Conservation (phyloP, 768 basidiomycete species). For the Hortiboletus flavorubellus region DNA sequence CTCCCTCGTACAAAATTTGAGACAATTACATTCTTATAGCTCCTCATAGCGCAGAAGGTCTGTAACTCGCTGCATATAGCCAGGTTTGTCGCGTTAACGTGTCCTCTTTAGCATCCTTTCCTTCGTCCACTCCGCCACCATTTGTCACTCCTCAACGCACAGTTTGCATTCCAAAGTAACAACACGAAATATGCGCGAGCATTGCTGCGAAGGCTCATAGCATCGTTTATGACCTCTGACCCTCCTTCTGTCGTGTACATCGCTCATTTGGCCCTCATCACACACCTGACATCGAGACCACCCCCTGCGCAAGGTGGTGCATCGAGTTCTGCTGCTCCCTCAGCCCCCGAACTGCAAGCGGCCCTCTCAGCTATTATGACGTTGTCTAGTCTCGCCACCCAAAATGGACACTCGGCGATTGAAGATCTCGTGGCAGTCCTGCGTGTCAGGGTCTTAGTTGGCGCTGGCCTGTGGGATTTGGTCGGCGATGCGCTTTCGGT, state of each 20-base stretch:
- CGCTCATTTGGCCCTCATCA: slow-evolving; percentile 55
- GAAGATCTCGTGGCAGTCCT: slow-evolving; percentile 51
- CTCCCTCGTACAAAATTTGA: not conserved
- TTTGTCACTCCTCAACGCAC: slow-evolving; percentile 60
- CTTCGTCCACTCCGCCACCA: slow-evolving; percentile 58
- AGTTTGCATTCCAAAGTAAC: slow-evolving; percentile 43
- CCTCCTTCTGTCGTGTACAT: slow-evolving; percentile 52
- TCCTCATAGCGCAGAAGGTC: slow-evolving; percentile 60
- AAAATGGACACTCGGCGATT: slow-evolving; percentile 40
- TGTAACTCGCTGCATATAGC: slow-evolving; percentile 10
- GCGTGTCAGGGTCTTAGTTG: slow-evolving; percentile 53
- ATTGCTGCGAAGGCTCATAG: slow-evolving; percentile 51
- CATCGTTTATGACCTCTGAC: slow-evolving; percentile 43
- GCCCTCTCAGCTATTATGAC: slow-evolving; percentile 33
- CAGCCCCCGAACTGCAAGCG: slow-evolving; percentile 25
- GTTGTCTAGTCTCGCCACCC: slow-evolving; percentile 31
- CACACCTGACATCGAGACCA: slow-evolving; percentile 34
- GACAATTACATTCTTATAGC: slow-evolving; percentile 28
- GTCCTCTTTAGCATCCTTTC: slow-evolving; percentile 52
- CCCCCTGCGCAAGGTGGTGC: not conserved
- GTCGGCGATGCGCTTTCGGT: slow-evolving; percentile 45
- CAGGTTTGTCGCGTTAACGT: not conserved
- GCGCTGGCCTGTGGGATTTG: slow-evolving; percentile 51
- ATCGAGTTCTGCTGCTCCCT: slow-evolving; percentile 1
- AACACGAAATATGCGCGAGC: slow-evolving; percentile 59